Conservation (phyloP, 345 rosid species). For the Pistacia integerrima region DNA sequence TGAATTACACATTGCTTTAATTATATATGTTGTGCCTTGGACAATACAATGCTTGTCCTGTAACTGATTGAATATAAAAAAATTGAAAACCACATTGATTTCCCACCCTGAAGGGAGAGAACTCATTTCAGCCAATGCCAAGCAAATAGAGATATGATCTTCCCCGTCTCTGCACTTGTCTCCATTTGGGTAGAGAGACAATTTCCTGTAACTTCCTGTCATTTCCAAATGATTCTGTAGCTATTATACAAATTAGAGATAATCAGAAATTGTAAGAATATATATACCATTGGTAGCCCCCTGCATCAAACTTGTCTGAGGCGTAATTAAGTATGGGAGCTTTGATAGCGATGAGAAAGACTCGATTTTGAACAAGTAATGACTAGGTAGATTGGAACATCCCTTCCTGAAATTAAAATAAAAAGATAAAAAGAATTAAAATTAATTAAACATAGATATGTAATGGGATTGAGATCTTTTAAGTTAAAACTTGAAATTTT, state of each 20-base stretch:
- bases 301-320: not conserved
- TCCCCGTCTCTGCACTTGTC: not conserved
- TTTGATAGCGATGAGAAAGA: not conserved
- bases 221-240: too few species aligned
- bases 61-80: not conserved
- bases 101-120: not conserved
- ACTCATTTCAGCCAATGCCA: not conserved
- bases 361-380: not conserved
- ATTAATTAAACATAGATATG: too few species aligned
- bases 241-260: too few species aligned
- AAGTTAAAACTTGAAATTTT: too few species aligned
- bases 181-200: conserved; percentile 1
- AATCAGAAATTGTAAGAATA: too few species aligned
- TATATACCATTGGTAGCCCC: not conserved
- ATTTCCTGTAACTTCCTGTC: not conserved
- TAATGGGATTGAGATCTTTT: too few species aligned
- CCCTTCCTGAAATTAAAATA: not conserved
- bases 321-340: not conserved
- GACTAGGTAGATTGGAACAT: not conserved
- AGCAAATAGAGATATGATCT: conserved; percentile 2
- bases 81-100: not conserved
- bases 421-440: too few species aligned
- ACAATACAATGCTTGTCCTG: not conserved
- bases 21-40: too few species aligned
- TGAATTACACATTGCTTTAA: too few species aligned